phyloP scores from a whole-genome alignment of 352 stramenopile species.

The Globisporangium radiosum region DNA sequence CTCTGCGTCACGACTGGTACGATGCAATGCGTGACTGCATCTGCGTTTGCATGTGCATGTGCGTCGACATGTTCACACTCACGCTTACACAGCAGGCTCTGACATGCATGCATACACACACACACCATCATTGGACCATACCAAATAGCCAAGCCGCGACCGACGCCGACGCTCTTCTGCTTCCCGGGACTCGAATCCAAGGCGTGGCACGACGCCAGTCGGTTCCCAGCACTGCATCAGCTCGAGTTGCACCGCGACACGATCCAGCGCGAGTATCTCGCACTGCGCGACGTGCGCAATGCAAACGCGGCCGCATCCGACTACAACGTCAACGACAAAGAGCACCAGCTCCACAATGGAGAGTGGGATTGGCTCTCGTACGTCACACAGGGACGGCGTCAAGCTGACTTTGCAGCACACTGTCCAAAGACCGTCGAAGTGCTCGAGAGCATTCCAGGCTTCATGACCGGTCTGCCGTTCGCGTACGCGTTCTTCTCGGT shows the following conservation, averaged over 20 bases:
- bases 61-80: no score
- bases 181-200: constrained; percentile 63
- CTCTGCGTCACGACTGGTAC: constrained; percentile 73
- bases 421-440: constrained; percentile 65
- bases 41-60: neutral
- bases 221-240: constrained; percentile 49
- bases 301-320: constrained; percentile 20
- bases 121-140: neutral
- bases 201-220: constrained; percentile 48
- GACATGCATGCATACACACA: no score
- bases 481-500: constrained; percentile 96
- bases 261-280: constrained; percentile 59
- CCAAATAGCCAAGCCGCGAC: constrained; percentile 51
- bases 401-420: constrained; percentile 53
- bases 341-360: constrained; percentile 72
- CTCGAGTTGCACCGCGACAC: constrained; percentile 53
- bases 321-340: constrained; percentile 64
- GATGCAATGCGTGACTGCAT: neutral
- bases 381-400: constrained; percentile 61
- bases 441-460: constrained; percentile 72
- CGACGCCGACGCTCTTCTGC: constrained; percentile 73
- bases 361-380: constrained; percentile 94
- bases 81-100: no score
- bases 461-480: constrained; percentile 90
- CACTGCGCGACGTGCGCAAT: constrained; percentile 31